Base-by-base conservation (phyloP, 2,329 filamentous ascomycete genomes). In the Ceratocystis destructans region DNA sequence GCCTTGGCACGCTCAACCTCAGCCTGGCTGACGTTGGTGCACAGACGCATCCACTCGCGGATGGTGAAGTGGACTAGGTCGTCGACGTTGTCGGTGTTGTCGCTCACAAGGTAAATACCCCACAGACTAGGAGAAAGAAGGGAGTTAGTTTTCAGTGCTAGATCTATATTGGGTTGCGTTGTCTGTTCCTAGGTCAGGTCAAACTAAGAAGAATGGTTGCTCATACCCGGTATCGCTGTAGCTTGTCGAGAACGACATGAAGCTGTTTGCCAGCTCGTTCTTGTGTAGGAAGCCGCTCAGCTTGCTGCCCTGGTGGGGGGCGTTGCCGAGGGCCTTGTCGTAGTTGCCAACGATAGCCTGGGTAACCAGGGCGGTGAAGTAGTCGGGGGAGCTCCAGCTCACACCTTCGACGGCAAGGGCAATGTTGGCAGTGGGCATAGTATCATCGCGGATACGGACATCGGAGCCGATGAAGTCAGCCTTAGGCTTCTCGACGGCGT, bases 211-310 rank as follows among this genome's bases (percentile, higher is more conserved):
- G 48, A 25, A 8, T 8, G n/a, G 22, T 53, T 25, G n/a, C 44
- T 76, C 87, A 78, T 85, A 96, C 91, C 92, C 94, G 76, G 94
- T 99, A 78, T 99, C 94, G 75, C 92, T 97, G 82, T 99, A 99
- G 83, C 90, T 96, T 71, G 94, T 99, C 71, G 92, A 96, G 82
- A 99, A 99, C 82, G 90, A 96, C 95, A 99, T 99, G 84, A 96
- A 99, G 85, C 92, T 96, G 83, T 96, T 99, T 78, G 94, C 94
- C 69, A 99, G 85, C 77, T 92, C 87, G 80, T 97, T 86, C 79
- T 96, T 87, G 83, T 95, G 89, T 72, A 99, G 87, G 74, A 94
- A 90, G 71, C 88, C 87, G 82, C 90, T 96, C 73, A 99, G 90
- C 84, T 95, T 96, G 89, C 91, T 96, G 73, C 95, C 94, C 75